These are phyloP conservation scores for Tricholoma matsutake DNA, from an alignment of 768 basidiomycete genomes.

Conservation along the genomic window DNA sequence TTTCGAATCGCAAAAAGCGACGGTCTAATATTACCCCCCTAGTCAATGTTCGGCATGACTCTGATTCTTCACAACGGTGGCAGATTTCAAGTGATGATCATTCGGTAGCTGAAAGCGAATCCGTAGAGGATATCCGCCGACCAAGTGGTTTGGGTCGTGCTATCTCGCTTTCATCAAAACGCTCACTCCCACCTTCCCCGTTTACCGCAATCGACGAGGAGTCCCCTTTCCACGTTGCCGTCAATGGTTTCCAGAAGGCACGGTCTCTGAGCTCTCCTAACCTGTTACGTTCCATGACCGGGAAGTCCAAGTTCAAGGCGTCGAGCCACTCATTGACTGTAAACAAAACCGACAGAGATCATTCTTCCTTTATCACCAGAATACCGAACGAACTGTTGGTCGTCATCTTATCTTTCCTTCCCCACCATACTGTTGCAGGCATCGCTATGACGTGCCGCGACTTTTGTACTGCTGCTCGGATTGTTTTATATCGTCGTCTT, in stretches of 20 bases:
- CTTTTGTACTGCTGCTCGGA: constrained; percentile 32
- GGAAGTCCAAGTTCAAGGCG: constrained; percentile 17
- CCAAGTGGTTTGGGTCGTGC: constrained; percentile 45
- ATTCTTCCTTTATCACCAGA: constrained; percentile 4
- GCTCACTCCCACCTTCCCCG: constrained; percentile 36
- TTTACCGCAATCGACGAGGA: constrained; percentile 19
- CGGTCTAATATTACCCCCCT: constrained; percentile 10
- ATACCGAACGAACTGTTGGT: constrained; percentile 34
- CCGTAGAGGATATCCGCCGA: constrained; percentile 40
- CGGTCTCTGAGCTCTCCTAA: constrained; percentile 39
- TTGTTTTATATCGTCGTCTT: constrained; percentile 30
- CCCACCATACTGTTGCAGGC: constrained; percentile 26
- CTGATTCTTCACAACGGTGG: constrained; percentile 6
- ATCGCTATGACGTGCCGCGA: constrained; percentile 31
- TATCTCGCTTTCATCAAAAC: constrained; percentile 33
- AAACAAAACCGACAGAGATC: neutral
- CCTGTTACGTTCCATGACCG: constrained; percentile 25
- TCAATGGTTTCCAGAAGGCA: constrained; percentile 15
- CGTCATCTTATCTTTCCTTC: constrained; percentile 33
- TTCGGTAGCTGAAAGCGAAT: constrained; percentile 16
- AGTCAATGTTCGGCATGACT: neutral
- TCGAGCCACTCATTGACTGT: constrained; percentile 9
- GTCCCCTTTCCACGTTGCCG: constrained; percentile 13
- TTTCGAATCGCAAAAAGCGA: constrained; percentile 16
- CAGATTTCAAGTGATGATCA: constrained; percentile 8